Base-by-base conservation (phyloP, 139 green algal genomes). In the Raphidocelis subcapitata region DNA sequence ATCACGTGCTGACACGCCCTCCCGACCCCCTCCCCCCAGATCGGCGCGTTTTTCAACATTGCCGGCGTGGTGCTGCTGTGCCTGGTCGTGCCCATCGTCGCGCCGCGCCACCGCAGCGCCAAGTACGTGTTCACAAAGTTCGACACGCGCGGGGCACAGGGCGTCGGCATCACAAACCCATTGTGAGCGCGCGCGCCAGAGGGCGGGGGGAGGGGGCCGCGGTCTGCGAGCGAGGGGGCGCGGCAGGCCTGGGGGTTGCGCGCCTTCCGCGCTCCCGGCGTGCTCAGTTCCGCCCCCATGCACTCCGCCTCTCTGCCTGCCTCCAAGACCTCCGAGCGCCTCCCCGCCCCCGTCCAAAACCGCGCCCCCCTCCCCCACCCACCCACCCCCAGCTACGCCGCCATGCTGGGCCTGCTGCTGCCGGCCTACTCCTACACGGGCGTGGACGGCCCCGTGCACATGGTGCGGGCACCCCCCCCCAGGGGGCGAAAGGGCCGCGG, bases 341-440 rank as follows among this genome's bases (percentile, higher is more conserved):
- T n/a, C n/a, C n/a, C n/a, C n/a, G n/a, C n/a, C n/a, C n/a, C n/a
- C n/a, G n/a, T n/a, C n/a, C n/a, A n/a, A n/a, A n/a, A n/a, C n/a
- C n/a, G n/a, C n/a, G n/a, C n/a, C n/a, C n/a, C n/a, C n/a, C n/a
- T n/a, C n/a, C n/a, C n/a, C n/a, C n/a, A n/a, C n/a, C n/a, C n/a
- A n/a, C n/a, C n/a, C n/a, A n/a, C n/a, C n/a, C n/a, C 10, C 70
- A 76, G 70, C 64, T 81, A 84, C 63, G 76, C 69, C n/a, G 68
- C 66, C 29, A 68, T 81, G 28, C 65, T 84, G 26, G 79, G 79
- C 4, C 73, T 84, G 63, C 67, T 84, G 72, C 64, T 84, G 56
- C 79, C 79, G 4, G 73, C 73, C 36, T 84, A 76, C 64, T 73
- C 63, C 10, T 84, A 76, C 79, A 81, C 73, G 0, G 79, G 79